Evolutionary conservation across 2,329 filamentous ascomycete species (phyloP), one percentile per base, ranked within the genome.

Genomic region (Hymenoscyphus fructigenus): DNA sequence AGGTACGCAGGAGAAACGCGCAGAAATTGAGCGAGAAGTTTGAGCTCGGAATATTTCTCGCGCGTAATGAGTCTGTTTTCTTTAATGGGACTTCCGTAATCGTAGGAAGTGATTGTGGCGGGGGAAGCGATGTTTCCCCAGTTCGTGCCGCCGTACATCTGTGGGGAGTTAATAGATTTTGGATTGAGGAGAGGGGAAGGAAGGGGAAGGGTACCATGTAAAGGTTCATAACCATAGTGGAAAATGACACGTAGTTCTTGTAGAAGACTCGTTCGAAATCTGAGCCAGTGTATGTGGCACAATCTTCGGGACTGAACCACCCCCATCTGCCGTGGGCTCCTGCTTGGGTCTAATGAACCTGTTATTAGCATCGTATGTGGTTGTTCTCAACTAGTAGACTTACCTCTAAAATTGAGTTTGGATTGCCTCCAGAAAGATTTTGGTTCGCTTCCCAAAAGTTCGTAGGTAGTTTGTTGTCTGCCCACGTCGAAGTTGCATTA

Each of bases 111-210:
- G 66, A 87, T 87, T 7, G 82, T 85, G 5, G 85, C 86, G 3
- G 88, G 84, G 67, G 91, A 85, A 0, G 90, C 89, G 5, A 91
- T 76, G 65, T 91, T 92, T 0, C 91, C 90, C 91, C 90, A 93
- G 75, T 93, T 94, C 0, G 91, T 92, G 5, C 91, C 91, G 14
- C 91, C 91, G 68, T 83, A 93, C 0, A 84, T 88, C 34, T 36
- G 12, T 2, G 12, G 3, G 10, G 7, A 36, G 7, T 36, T 10
- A 36, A 10, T 12, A n/a, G 84, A 87, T 20, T 28, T 23, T 55
- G 28, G 34, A 1, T n/a, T n/a, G n/a, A n/a, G n/a, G n/a, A 2
- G 34, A 1, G 34, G 3, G 12, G 1, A 36, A 34, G 1, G 34
- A 36, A 9, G 34, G 3, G 9, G 2, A 3, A 36, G 34, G 12